A percentile compares a stretch with the other conserved stretches of the same genome.
These are phyloP conservation scores for Saitozyma sp. DNA, from an alignment of 768 basidiomycete species.

Conservation along the genomic window DNA sequence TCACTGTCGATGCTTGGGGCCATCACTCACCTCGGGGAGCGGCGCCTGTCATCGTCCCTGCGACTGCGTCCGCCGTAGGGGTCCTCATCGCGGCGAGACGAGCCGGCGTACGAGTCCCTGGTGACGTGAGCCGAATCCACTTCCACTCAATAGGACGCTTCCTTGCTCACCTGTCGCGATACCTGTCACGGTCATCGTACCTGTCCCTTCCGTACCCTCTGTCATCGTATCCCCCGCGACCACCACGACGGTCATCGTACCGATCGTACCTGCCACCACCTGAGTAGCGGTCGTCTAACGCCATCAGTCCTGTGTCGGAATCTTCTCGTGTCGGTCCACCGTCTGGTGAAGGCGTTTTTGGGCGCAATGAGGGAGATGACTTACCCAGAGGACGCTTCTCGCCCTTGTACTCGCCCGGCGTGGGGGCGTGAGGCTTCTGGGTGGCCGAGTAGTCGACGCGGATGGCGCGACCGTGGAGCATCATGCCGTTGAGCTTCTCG, in stretches of 20 bases:
- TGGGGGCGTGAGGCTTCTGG: slow-evolving; percentile 87
- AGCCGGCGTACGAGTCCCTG: slow-evolving; percentile 10
- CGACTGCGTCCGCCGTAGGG: slow-evolving; percentile 42
- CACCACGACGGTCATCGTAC: slow-evolving; percentile 19
- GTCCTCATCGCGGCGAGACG: slow-evolving; percentile 37
- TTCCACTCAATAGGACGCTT: neutral
- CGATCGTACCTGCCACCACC: slow-evolving; percentile 17
- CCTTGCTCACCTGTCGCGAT: slow-evolving; percentile 14
- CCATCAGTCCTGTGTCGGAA: neutral
- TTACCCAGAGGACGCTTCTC: slow-evolving; percentile 54
- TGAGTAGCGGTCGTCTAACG: slow-evolving; percentile 8
- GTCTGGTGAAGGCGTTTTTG: too few relatives aligned
- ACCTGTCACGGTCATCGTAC: slow-evolving; percentile 35
- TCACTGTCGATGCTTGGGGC: neutral
- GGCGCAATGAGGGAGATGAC: neutral
- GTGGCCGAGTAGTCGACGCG: slow-evolving; percentile 97
- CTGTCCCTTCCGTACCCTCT: slow-evolving; percentile 27
- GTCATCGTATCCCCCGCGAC: slow-evolving; percentile 30
- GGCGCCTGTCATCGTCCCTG: slow-evolving; percentile 35
- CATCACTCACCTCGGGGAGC: slow-evolving; percentile 42
- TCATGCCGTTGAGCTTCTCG: slow-evolving; percentile 85
- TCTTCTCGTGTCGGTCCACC: too few relatives aligned
- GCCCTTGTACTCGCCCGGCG: slow-evolving; percentile 98
- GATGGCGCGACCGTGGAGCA: slow-evolving; percentile 90
- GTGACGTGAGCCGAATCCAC: neutral